Percentiles rank a stretch among this genome's conserved stretches.
phyloP scores from a whole-genome alignment of 192 early-diverging fungal genomes.

The Gamsiella multidivaricata region DNA sequence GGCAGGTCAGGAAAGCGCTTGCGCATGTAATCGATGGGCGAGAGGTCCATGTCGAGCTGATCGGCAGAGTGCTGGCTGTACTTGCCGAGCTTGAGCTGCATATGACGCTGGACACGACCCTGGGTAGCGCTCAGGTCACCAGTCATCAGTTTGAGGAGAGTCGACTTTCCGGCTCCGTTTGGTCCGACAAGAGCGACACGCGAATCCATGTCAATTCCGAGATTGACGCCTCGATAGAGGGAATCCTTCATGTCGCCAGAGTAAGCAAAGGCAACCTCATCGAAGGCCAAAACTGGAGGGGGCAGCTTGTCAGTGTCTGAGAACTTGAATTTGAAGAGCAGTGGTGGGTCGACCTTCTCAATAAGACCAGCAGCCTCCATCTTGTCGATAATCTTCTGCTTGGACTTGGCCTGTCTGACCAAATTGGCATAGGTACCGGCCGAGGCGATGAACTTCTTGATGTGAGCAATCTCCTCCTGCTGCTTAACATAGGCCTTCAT shows the following conservation, averaged over 20 bases:
- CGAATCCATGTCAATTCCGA: conserved; percentile 98
- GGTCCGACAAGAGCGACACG: conserved; percentile 97
- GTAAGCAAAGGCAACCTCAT: conserved; percentile 94
- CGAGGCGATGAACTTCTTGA: conserved; percentile 98
- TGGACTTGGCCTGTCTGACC: conserved; percentile 94
- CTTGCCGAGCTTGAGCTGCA: conserved; percentile 92
- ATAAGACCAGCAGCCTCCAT: conserved; percentile 99
- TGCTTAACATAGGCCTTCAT: conserved; percentile 99
- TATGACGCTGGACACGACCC: conserved; percentile 91
- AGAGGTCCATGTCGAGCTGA: conserved; percentile 88
- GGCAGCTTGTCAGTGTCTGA: conserved; percentile 88
- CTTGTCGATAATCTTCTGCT: conserved; percentile 99
- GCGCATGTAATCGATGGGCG: conserved; percentile 93
- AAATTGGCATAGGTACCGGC: conserved; percentile 99
- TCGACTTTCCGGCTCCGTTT: conserved; percentile 96
- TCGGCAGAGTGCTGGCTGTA: conserved; percentile 99
- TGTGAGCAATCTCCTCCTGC: conserved; percentile 98
- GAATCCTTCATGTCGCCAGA: conserved; percentile 82
- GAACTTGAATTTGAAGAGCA: conserved; percentile 90
- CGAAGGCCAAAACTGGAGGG: conserved; percentile 94
- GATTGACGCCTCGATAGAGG: conserved; percentile 92
- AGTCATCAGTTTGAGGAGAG: conserved; percentile 97
- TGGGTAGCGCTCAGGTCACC: conserved; percentile 84
- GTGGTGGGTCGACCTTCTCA: conserved; percentile 88
- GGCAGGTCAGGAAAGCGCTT: conserved; percentile 83